Evolutionary conservation across 2,329 filamentous ascomycete genomes (phyloP).

Genomic region (Podosphaera leucotricha): DNA sequence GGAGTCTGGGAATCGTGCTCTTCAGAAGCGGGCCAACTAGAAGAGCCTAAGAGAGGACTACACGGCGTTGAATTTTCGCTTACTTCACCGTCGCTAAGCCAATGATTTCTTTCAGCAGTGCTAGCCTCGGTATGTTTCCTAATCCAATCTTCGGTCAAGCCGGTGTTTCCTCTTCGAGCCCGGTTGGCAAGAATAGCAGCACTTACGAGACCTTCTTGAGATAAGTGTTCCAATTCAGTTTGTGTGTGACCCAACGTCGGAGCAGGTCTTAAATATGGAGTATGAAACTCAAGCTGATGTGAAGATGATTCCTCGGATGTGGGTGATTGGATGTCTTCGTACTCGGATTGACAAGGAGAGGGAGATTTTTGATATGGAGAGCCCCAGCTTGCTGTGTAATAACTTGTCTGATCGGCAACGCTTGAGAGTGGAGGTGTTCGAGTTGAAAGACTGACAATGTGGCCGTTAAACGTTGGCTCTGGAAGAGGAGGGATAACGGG

Average conservation of each 20-base stretch:
- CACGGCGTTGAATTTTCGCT: constrained; percentile 57
- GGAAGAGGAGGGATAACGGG: constrained; percentile 34
- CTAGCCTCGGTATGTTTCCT: constrained; percentile 56
- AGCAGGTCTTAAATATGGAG: constrained; percentile 35
- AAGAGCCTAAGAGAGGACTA: constrained; percentile 32
- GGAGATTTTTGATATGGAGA: constrained; percentile 55
- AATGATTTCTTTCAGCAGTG: constrained; percentile 48
- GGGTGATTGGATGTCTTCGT: constrained; percentile 23
- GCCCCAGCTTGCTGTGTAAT: constrained; percentile 66
- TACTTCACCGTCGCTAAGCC: constrained; percentile 55
- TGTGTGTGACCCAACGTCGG: constrained; percentile 20
- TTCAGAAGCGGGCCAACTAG: constrained; percentile 25
- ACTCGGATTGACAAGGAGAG: constrained; percentile 15
- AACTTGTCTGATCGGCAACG: constrained; percentile 17
- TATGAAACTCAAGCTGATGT: constrained; percentile 36
- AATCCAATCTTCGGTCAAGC: constrained; percentile 68
- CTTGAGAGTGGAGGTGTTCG: constrained; percentile 23
- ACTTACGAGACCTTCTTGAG: constrained; percentile 15
- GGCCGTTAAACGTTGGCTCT: constrained; percentile 31
- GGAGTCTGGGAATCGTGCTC: constrained; percentile 17
- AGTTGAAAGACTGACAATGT: constrained; percentile 29
- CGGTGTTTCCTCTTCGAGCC: constrained; percentile 31
- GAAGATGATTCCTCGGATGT: constrained; percentile 37
- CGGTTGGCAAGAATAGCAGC: constrained; percentile 40
- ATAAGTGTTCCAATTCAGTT: constrained; percentile 18